Base-by-base conservation (phyloP, 108 stramenopile genomes). In the Skeletonema costatum region DNA sequence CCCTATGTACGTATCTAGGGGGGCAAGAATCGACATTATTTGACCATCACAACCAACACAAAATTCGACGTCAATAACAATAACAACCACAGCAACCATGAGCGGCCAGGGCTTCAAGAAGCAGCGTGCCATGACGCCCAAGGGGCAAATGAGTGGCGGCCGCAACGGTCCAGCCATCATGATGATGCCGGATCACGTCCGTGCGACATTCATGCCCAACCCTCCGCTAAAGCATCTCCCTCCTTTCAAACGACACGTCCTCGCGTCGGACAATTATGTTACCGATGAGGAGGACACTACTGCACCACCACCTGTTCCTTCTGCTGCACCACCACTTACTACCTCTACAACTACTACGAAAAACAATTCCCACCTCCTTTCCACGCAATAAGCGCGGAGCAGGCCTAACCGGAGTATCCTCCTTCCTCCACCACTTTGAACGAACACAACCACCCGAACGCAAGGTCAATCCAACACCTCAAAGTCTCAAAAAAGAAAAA, bases 101-200 rank as follows among this genome's bases (percentile, higher is more conserved):
- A 74, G 64, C 68, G 70, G 73, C 17, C 79, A 80, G 64, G 53
- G 53, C 53, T 56, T 56, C 9, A 68, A 81, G 42, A 66, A 71
- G 60, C 56, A 68, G 73, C 48, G 71, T 19, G 80, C 80, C 64
- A 88, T 77, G 68, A 93, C 92, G 38, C 91, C 92, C 42, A 85
- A 82, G 59, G 94, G 94, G 3, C 87, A 93, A 81, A 93, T 96
- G 94, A 80, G 87, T 17, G 90, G 89, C 66, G 81, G 76, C 68
- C 88, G 85, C 51, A 85, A 88, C 56, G 90, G 92, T 42, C 89
- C 93, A 9, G 95, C 95, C 60, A 91, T 96, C 73, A 92, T 92
- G 91, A 82, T 96, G 84, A 96, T 96, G 92, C 95, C 95, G 12
- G 89, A 92, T 32, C 89, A 90, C 68, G 88, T 96, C 66, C 92